Evolutionary conservation across 108 stramenopile species (phyloP).

Genomic region (Stephanodiscus minutulus): DNA sequence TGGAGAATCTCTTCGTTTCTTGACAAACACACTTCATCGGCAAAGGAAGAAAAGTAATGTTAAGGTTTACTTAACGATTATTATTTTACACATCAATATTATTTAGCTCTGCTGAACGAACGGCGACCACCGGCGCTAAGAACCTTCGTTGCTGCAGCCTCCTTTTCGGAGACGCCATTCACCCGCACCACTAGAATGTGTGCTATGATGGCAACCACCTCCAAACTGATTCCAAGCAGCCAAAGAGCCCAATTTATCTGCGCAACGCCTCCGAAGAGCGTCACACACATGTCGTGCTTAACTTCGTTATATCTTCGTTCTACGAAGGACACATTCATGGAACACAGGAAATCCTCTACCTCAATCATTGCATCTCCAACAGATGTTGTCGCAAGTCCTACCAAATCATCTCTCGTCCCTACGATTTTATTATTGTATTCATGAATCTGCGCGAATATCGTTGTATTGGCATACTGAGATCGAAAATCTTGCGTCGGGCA

Average conservation of each 20-base stretch:
- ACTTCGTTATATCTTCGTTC: constrained; percentile 32
- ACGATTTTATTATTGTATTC: constrained; percentile 39
- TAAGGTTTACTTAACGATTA: too few relatives aligned
- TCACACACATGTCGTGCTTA: constrained; percentile 41
- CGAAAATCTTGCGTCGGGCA: constrained; percentile 48
- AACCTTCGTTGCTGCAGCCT: constrained; percentile 1
- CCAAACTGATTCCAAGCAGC: constrained; percentile 40
- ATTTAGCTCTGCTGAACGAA: not conserved
- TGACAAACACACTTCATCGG: not conserved
- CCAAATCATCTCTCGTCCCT: constrained; percentile 32
- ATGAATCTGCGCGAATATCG: constrained; percentile 35
- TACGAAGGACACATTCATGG: constrained; percentile 53
- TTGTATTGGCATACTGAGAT: constrained; percentile 23
- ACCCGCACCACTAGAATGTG: constrained; percentile 30
- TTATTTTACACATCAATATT: constrained; percentile 3
- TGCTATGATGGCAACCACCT: constrained; percentile 38
- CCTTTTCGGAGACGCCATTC: constrained; percentile 6
- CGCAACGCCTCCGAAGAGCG: constrained; percentile 36
- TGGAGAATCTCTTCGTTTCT: too few relatives aligned
- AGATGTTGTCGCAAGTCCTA: constrained; percentile 46
- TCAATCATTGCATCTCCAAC: constrained; percentile 54
- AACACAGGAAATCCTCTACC: constrained; percentile 53
- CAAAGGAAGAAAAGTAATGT: too few relatives aligned
- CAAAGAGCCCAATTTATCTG: constrained; percentile 43
- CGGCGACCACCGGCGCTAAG: not conserved